phyloP scores from a whole-genome alignment of 2,329 filamentous ascomycete genomes.

The Coleophoma cylindrospora region DNA sequence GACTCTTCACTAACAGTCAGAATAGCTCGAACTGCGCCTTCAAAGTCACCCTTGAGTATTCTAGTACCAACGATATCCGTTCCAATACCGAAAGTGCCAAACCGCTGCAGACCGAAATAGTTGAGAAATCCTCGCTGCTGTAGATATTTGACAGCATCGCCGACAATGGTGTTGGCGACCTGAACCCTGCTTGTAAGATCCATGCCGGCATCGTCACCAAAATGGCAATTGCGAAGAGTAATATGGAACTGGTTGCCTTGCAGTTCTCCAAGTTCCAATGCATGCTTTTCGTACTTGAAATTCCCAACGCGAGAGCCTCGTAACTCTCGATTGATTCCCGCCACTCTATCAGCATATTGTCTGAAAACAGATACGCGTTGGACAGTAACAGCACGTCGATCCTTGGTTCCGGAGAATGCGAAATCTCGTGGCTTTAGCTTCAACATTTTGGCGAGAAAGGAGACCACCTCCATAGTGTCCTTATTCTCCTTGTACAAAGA shows the following conservation, averaged over 20 bases:
- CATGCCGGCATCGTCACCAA: conserved; percentile 38
- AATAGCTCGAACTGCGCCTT: conserved; percentile 74
- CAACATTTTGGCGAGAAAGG: conserved; percentile 52
- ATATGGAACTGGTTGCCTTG: conserved; percentile 90
- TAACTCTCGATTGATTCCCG: conserved; percentile 57
- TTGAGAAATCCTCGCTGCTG: conserved; percentile 82
- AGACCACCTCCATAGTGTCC: conserved; percentile 70
- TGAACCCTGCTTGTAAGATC: conserved; percentile 43
- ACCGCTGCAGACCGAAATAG: conserved; percentile 96
- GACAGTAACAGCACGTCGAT: conserved; percentile 63
- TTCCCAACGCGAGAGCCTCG: conserved; percentile 66
- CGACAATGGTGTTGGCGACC: conserved; percentile 43
- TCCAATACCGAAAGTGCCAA: conserved; percentile 80
- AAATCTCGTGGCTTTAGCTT: conserved; percentile 56
- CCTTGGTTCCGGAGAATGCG: conserved; percentile 68
- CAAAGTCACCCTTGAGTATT: conserved; percentile 76
- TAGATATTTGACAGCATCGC: conserved; percentile 61
- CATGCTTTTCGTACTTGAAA: conserved; percentile 68
- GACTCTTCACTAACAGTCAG: conserved; percentile 66
- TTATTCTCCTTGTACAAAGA: conserved; percentile 74
- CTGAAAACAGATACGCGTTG: conserved; percentile 60
- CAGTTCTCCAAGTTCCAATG: conserved; percentile 78
- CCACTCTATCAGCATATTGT: conserved; percentile 57
- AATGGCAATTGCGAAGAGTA: conserved; percentile 78
- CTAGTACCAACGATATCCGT: conserved; percentile 82